Conservation (phyloP, 345 rosid genomes). For the Syzygium oleosum region DNA sequence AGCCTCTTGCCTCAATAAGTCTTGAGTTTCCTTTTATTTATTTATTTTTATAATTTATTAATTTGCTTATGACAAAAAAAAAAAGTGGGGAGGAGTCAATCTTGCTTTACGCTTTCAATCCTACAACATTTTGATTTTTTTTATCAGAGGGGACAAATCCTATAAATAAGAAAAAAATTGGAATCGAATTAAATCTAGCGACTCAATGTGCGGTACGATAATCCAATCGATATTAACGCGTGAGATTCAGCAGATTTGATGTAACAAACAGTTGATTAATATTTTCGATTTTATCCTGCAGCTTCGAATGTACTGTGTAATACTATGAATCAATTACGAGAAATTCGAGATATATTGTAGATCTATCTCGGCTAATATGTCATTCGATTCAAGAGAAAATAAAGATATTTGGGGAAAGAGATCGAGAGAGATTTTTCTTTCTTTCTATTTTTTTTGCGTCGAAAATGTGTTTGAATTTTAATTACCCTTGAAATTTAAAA, state of each 20-base stretch:
- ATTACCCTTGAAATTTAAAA: not conserved
- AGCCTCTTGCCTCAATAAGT: not conserved
- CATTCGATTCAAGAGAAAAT: not conserved
- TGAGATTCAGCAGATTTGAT: fast-evolving
- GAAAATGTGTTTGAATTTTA: too few relatives aligned
- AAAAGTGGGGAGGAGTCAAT: not conserved
- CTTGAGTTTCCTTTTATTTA: not conserved
- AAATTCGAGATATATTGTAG: not conserved
- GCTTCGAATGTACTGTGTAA: fast-evolving
- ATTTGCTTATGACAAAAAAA: not conserved
- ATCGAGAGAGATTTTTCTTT: not conserved
- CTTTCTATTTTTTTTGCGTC: too few relatives aligned
- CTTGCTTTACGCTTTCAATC: not conserved
- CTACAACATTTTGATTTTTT: not conserved
- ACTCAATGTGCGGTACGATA: fast-evolving
- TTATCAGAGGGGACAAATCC: not conserved
- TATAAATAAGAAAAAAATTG: not conserved
- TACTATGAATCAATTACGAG: not conserved
- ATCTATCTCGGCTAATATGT: not conserved
- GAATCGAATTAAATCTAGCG: not conserved
- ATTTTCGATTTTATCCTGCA: not conserved
- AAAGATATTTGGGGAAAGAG: not conserved
- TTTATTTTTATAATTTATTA: not conserved
- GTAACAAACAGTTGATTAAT: fast-evolving
- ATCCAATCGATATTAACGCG: not conserved